phyloP scores from a whole-genome alignment of 768 basidiomycete genomes.

The Hebeloma cylindrosporum region DNA sequence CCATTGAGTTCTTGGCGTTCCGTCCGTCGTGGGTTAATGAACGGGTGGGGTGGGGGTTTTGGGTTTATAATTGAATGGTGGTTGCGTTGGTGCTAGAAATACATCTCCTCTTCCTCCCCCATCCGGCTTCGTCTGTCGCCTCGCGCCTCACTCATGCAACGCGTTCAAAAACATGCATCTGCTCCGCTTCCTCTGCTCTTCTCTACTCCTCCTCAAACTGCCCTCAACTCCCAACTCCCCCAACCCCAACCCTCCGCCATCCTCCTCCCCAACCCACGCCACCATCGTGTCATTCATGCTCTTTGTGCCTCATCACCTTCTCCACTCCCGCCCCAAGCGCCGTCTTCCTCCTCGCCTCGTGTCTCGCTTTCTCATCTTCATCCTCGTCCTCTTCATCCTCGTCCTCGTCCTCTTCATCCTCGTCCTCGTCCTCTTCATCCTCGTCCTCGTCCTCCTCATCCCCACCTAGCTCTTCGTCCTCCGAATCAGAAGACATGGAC shows the following conservation, averaged over 20 bases:
- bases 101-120: no score
- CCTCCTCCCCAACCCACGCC: not conserved
- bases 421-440: constrained; percentile 14
- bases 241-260: not conserved
- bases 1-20: no score
- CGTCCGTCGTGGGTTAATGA: no score
- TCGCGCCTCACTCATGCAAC: no score
- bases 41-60: no score
- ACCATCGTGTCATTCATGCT: constrained; percentile 4
- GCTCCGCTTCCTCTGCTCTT: no score
- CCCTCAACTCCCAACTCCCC: not conserved
- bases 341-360: constrained; percentile 31
- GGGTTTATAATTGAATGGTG: no score
- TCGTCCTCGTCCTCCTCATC: constrained; percentile 14
- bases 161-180: no score
- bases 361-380: constrained; percentile 21
- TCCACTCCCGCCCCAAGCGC: constrained; percentile 48
- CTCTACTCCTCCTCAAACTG: no score
- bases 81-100: no score
- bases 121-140: no score
- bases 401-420: constrained; percentile 20
- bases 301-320: constrained; percentile 46
- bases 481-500: constrained; percentile 12
- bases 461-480: constrained; percentile 15
- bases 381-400: constrained; percentile 23